phyloP scores from a whole-genome alignment of 768 basidiomycete species.

The Leccinum broughii region DNA sequence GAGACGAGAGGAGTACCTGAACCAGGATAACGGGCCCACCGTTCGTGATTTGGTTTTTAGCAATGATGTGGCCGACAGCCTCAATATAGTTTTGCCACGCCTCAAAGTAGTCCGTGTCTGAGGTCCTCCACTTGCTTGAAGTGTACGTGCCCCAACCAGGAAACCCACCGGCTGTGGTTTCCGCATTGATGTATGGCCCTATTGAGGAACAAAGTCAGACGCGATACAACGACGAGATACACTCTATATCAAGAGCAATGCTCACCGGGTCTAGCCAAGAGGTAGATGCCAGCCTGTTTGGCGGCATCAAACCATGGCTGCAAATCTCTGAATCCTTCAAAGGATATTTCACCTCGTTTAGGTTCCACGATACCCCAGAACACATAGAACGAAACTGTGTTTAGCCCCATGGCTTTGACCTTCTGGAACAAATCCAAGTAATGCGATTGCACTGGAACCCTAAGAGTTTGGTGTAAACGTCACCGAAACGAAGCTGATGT shows the following conservation, averaged over 20 bases:
- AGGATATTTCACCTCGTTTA: slow-evolving; percentile 51
- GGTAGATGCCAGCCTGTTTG: slow-evolving; percentile 29
- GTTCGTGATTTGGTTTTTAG: slow-evolving; percentile 56
- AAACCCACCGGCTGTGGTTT: slow-evolving; percentile 43
- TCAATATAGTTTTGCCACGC: slow-evolving; percentile 62
- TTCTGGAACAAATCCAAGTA: slow-evolving; percentile 59
- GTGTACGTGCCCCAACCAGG: slow-evolving; percentile 62
- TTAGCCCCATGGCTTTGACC: slow-evolving; percentile 45
- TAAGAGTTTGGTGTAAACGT: slow-evolving; percentile 1
- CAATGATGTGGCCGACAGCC: slow-evolving; percentile 47
- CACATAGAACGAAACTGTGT: slow-evolving; percentile 53
- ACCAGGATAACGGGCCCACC: slow-evolving; percentile 55
- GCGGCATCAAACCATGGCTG: slow-evolving; percentile 33
- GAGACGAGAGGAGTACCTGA: slow-evolving; percentile 22
- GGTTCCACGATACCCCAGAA: slow-evolving; percentile 51
- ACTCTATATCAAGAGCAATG: background rate
- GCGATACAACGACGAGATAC: background rate
- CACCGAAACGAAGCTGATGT: background rate
- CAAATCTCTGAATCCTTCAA: slow-evolving; percentile 45
- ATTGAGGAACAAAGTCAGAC: background rate
- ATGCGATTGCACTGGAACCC: slow-evolving; percentile 39
- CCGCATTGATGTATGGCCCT: slow-evolving; percentile 33
- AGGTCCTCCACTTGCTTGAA: slow-evolving; percentile 48
- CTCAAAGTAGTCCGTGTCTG: slow-evolving; percentile 45
- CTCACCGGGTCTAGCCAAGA: slow-evolving; percentile 29